phyloP scores from a whole-genome alignment of 2,329 filamentous ascomycete species.

The Ophiostoma piceae region DNA sequence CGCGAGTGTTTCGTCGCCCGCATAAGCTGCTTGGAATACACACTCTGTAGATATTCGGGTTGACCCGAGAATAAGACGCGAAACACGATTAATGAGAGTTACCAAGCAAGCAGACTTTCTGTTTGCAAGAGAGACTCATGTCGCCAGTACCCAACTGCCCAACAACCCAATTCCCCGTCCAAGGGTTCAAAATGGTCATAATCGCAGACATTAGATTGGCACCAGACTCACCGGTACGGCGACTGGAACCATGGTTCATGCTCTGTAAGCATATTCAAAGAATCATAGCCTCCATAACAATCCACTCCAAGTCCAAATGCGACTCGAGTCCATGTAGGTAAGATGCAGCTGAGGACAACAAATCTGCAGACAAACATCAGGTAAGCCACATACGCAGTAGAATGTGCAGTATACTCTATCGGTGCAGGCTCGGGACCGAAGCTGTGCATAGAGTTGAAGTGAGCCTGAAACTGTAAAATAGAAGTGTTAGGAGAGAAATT shows the following conservation, averaged over 20 bases:
- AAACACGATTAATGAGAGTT: background rate
- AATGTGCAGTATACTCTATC: background rate
- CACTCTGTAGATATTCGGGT: background rate
- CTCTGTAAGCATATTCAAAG: background rate
- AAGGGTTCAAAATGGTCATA: background rate
- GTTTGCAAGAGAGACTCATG: background rate
- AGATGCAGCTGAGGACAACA: background rate
- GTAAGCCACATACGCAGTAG: background rate
- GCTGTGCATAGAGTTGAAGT: background rate
- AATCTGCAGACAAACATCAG: conserved; percentile 7
- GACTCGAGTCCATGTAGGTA: background rate
- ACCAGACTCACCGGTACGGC: background rate
- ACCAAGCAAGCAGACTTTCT: background rate
- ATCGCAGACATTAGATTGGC: background rate
- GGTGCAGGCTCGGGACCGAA: conserved; percentile 7
- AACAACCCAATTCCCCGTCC: background rate
- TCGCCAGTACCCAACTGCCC: background rate
- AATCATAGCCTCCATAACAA: background rate
- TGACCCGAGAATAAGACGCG: background rate
- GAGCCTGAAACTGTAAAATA: background rate
- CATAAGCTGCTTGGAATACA: background rate
- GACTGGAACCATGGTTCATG: background rate
- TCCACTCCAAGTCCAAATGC: background rate
- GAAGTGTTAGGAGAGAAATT: too few species aligned
- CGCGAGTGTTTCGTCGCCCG: background rate